These are phyloP conservation scores for Entomortierella chlamydospora DNA, from an alignment of 192 early-diverging fungal species.

Conservation along the genomic window DNA sequence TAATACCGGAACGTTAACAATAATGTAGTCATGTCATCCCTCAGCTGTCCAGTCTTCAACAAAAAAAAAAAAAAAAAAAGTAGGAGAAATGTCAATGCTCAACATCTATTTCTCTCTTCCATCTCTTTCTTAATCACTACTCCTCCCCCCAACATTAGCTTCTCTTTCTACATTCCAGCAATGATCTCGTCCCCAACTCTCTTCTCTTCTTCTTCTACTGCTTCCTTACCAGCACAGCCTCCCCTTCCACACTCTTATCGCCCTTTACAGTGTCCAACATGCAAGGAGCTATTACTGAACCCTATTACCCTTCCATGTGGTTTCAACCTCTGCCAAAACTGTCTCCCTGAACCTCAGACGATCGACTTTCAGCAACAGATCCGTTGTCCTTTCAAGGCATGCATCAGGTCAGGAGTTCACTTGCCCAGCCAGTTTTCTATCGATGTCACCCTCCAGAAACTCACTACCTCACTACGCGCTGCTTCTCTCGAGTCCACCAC, in stretches of 20 bases:
- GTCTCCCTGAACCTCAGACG: constrained; percentile 34
- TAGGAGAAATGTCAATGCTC: no score
- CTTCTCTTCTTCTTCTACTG: not conserved
- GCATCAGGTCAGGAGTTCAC: constrained; percentile 22
- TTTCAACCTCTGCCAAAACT: constrained; percentile 50
- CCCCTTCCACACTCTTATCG: constrained; percentile 16
- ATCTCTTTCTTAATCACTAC: no score
- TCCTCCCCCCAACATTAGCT: no score
- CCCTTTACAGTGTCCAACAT: constrained; percentile 51
- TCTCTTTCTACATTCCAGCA: not conserved
- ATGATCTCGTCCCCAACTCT: not conserved
- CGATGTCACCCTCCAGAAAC: constrained; percentile 51
- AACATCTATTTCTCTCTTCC: no score
- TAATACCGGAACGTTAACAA: no score
- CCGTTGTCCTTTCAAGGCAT: constrained; percentile 35
- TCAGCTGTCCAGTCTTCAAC: no score
- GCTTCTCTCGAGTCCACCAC: not conserved
- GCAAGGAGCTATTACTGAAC: constrained; percentile 39
- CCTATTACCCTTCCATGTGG: constrained; percentile 60
- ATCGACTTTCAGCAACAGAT: constrained; percentile 37
- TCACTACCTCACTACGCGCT: constrained; percentile 27
- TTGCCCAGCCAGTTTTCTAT: constrained; percentile 21
- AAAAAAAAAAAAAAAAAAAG: no score
- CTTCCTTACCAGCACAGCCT: constrained; percentile 6
- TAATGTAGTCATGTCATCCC: no score